Evolutionary conservation across 805 yeast genomes (phyloP).

Genomic region (Vanderwaltozyma verrucispora): DNA sequence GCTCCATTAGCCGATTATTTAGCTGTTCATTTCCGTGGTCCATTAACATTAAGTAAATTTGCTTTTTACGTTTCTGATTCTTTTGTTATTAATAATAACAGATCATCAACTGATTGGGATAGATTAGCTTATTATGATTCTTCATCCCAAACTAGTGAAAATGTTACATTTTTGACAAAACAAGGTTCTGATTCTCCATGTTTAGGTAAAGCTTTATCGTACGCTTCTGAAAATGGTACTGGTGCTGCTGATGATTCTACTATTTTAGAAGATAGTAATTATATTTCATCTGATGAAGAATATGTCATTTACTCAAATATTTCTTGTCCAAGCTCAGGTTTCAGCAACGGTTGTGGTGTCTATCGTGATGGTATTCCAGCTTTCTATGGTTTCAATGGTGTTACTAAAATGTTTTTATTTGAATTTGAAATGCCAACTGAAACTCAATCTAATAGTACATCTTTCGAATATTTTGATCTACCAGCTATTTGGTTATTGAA

Average conservation of each 20-base stretch:
- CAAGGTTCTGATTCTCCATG: slow-evolving; percentile 55
- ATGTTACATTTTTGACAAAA: slow-evolving; percentile 56
- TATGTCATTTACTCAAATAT: slow-evolving; percentile 48
- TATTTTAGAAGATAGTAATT: slow-evolving; percentile 37
- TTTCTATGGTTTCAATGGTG: slow-evolving; percentile 58
- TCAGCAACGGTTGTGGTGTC: slow-evolving; percentile 59
- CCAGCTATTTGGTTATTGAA: slow-evolving; percentile 74
- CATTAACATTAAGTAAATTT: slow-evolving; percentile 47
- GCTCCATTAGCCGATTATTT: slow-evolving; percentile 57
- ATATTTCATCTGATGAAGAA: slow-evolving; percentile 49
- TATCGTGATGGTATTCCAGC: slow-evolving; percentile 69
- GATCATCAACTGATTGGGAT: slow-evolving; percentile 40
- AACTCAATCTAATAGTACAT: slow-evolving; percentile 27
- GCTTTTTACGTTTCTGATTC: slow-evolving; percentile 46
- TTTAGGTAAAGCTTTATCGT: slow-evolving; percentile 58
- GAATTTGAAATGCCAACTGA: slow-evolving; percentile 62
- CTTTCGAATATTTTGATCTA: slow-evolving; percentile 38
- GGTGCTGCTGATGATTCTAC: slow-evolving; percentile 37
- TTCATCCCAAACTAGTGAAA: slow-evolving; percentile 37
- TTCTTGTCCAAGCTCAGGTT: slow-evolving; percentile 45
- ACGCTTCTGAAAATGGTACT: slow-evolving; percentile 48
- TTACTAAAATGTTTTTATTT: slow-evolving; percentile 60
- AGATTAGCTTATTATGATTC: slow-evolving; percentile 50
- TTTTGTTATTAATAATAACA: slow-evolving; percentile 24
- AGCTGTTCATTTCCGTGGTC: slow-evolving; percentile 74